Conservation (phyloP, 441 rosid genomes). For the Pelargonium australe region DNA sequence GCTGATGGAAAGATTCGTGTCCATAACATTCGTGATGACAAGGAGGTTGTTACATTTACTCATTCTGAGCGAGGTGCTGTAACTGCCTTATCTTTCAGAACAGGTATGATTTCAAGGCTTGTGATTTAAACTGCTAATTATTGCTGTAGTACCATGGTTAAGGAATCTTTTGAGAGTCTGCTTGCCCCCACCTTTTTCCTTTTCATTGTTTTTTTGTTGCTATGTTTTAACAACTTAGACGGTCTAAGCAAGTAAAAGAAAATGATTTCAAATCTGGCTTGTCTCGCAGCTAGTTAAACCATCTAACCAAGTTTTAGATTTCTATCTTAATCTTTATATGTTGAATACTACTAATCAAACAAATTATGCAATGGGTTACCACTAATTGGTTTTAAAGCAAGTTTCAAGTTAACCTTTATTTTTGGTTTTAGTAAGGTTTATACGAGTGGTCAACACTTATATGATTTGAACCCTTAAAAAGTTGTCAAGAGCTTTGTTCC, state of each 20-base stretch:
- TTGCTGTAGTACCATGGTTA: background rate
- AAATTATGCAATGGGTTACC: background rate
- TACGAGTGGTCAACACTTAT: background rate
- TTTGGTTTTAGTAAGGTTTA: background rate
- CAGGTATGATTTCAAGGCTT: conserved; percentile 39
- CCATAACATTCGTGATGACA: conserved; percentile 64
- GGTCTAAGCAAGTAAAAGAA: background rate
- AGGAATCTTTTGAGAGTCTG: background rate
- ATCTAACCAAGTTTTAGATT: background rate
- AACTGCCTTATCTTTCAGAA: conserved; percentile 76
- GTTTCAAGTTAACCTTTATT: background rate
- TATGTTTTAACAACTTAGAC: background rate
- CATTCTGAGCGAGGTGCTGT: conserved; percentile 80
- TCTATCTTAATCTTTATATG: background rate
- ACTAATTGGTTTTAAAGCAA: background rate
- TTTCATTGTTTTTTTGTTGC: background rate
- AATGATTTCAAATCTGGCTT: background rate
- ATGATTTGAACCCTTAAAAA: background rate
- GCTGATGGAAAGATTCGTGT: conserved; percentile 86
- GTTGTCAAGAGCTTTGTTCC: background rate
- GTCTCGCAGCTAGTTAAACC: background rate
- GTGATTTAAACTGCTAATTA: background rate
- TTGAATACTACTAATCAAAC: background rate
- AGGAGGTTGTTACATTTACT: conserved; percentile 66
- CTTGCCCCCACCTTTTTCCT: background rate